Percentiles rank a stretch among this genome's conserved stretches.
Evolutionary conservation across 2,329 filamentous ascomycete species (phyloP).

Genomic region (Mariannaea sp.): DNA sequence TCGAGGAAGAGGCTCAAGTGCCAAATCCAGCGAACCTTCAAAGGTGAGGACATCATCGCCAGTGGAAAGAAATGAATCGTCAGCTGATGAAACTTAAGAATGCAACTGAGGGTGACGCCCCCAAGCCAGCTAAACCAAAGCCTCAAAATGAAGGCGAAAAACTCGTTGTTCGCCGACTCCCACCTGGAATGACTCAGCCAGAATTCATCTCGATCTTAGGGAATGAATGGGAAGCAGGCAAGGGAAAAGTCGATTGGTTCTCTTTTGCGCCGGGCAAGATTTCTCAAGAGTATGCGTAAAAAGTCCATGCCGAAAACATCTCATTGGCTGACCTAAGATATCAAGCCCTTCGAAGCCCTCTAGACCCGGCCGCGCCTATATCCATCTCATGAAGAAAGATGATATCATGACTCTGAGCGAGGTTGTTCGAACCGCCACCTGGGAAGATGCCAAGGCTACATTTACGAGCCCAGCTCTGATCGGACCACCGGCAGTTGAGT

Average conservation of each 20-base stretch:
- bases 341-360: conserved; percentile 82
- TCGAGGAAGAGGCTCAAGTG: conserved; percentile 36
- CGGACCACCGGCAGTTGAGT: conserved; percentile 79
- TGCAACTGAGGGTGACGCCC: conserved; percentile 37
- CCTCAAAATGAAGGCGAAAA: conserved; percentile 67
- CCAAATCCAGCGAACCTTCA: conserved; percentile 36
- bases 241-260: conserved; percentile 84
- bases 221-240: conserved; percentile 79
- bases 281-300: conserved; percentile 74
- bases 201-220: conserved; percentile 78
- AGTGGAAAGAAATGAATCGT: conserved; percentile 10
- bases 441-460: conserved; percentile 83
- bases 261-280: conserved; percentile 70
- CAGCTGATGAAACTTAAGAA: conserved; percentile 32
- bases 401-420: conserved; percentile 72
- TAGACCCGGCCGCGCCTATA: conserved; percentile 76
- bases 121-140: conserved; percentile 41
- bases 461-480: conserved; percentile 73
- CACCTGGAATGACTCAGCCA: conserved; percentile 78
- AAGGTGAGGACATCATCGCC: conserved; percentile 34
- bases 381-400: conserved; percentile 77
- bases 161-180: conserved; percentile 80
- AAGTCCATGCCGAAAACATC: background rate
- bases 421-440: conserved; percentile 68
- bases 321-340: conserved; percentile 20